Conservation (phyloP, 2,329 filamentous ascomycete species). For the Aspergillus ochraceus region DNA sequence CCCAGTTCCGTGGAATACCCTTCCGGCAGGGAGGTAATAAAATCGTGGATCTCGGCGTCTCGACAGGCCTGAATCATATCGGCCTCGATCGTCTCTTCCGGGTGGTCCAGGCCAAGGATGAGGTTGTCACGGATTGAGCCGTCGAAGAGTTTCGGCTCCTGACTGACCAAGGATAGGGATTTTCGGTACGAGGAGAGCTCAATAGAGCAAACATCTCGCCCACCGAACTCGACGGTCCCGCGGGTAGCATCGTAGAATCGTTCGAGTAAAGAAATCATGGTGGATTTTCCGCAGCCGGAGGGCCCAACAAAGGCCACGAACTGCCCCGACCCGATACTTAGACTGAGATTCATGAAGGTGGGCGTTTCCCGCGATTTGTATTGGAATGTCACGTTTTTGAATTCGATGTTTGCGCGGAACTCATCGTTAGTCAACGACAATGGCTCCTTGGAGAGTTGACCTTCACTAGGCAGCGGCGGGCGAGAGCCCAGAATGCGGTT, state of each 20-base stretch:
- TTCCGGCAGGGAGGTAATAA: conserved; percentile 53
- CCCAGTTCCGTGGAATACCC: conserved; percentile 53
- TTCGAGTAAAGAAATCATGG: conserved; percentile 61
- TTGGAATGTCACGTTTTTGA: not conserved
- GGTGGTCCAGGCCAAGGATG: conserved; percentile 43
- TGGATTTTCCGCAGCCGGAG: conserved; percentile 64
- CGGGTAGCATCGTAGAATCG: conserved; percentile 69
- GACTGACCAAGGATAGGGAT: conserved; percentile 68
- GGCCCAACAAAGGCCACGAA: conserved; percentile 58
- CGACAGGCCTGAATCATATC: conserved; percentile 49
- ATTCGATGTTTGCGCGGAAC: conserved; percentile 47
- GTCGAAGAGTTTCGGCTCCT: conserved; percentile 72
- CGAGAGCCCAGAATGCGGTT: conserved; percentile 37
- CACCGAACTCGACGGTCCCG: conserved; percentile 67
- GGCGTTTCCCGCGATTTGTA: not conserved
- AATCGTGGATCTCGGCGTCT: conserved; percentile 55
- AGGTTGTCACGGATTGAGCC: conserved; percentile 71
- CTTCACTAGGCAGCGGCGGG: conserved; percentile 40
- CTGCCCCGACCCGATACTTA: conserved; percentile 47
- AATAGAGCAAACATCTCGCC: conserved; percentile 58
- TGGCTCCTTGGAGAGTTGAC: conserved; percentile 39
- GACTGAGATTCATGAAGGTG: not conserved
- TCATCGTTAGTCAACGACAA: conserved; percentile 29
- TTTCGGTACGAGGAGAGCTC: conserved; percentile 64
- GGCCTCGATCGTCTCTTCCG: conserved; percentile 33